These are phyloP conservation scores for Hansenula sp. DNA, from an alignment of 1,139 yeast genomes.

Conservation along the genomic window DNA sequence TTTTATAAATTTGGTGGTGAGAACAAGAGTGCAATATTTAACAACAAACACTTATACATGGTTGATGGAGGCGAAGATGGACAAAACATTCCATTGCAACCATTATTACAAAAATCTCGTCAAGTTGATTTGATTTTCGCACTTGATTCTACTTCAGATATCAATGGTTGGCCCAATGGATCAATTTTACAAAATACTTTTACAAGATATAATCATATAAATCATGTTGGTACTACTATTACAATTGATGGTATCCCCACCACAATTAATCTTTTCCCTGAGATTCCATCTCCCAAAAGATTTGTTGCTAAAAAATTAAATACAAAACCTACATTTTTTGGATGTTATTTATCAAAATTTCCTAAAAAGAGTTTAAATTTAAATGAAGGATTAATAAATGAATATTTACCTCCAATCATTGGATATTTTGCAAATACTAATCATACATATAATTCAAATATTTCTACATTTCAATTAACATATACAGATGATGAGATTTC, in stretches of 20 bases:
- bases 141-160: constrained; percentile 61
- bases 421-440: constrained; percentile 46
- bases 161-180: constrained; percentile 61
- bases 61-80: constrained; percentile 70
- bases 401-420: constrained; percentile 47
- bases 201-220: constrained; percentile 22
- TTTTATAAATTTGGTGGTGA: constrained; percentile 38
- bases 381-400: constrained; percentile 6
- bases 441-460: constrained; percentile 42
- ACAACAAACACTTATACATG: constrained; percentile 33
- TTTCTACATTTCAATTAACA: constrained; percentile 55
- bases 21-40: constrained; percentile 12
- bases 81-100: constrained; percentile 60
- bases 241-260: constrained; percentile 12
- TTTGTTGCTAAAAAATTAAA: constrained; percentile 29
- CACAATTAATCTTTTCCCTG: constrained; percentile 21
- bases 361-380: constrained; percentile 8
- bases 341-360: constrained; percentile 41
- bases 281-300: constrained; percentile 26
- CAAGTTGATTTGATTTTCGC: constrained; percentile 54
- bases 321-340: constrained; percentile 46
- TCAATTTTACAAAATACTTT: constrained; percentile 37
- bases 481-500: constrained; percentile 40
- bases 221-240: constrained; percentile 17
- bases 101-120: constrained; percentile 49